These are phyloP conservation scores for Ustilago loliicola DNA, from an alignment of 1,284 basidiomycete genomes.

Conservation along the genomic window DNA sequence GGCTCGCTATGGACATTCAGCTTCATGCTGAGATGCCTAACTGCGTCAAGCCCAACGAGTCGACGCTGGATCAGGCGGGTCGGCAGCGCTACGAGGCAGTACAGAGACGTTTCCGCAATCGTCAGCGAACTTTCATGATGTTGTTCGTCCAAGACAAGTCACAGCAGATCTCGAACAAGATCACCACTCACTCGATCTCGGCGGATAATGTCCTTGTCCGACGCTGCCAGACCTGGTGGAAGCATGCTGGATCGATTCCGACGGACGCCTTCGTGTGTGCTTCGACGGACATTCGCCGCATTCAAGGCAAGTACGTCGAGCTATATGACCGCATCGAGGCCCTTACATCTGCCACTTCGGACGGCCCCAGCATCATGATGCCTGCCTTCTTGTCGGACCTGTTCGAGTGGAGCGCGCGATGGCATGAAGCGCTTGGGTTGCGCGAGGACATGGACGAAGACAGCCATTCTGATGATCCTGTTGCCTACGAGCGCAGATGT, in stretches of 20 bases:
- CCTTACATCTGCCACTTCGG: conserved; percentile 39
- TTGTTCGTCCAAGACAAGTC: conserved; percentile 57
- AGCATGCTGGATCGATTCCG: conserved; percentile 32
- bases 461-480: conserved; percentile 24
- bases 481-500: conserved; percentile 29
- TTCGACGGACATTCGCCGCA: conserved; percentile 44
- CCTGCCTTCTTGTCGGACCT: conserved; percentile 50
- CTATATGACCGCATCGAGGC: conserved; percentile 51
- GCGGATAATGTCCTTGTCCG: conserved; percentile 46
- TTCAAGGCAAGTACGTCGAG: conserved; percentile 52
- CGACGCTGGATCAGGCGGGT: conserved; percentile 41
- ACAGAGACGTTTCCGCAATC: conserved; percentile 51
- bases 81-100: conserved; percentile 44
- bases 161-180: conserved; percentile 56
- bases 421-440: conserved; percentile 42
- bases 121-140: conserved; percentile 54
- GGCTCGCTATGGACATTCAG: conserved; percentile 56
- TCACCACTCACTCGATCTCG: conserved; percentile 45
- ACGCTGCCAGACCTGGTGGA: conserved; percentile 53
- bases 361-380: conserved; percentile 53
- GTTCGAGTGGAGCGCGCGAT: conserved; percentile 47
- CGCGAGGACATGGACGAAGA: conserved; percentile 43
- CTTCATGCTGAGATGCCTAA: conserved; percentile 53
- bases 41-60: conserved; percentile 49
- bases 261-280: conserved; percentile 51